Base-by-base conservation (phyloP, 2,329 filamentous ascomycete species). In the Ophiosphaerella narmari region DNA sequence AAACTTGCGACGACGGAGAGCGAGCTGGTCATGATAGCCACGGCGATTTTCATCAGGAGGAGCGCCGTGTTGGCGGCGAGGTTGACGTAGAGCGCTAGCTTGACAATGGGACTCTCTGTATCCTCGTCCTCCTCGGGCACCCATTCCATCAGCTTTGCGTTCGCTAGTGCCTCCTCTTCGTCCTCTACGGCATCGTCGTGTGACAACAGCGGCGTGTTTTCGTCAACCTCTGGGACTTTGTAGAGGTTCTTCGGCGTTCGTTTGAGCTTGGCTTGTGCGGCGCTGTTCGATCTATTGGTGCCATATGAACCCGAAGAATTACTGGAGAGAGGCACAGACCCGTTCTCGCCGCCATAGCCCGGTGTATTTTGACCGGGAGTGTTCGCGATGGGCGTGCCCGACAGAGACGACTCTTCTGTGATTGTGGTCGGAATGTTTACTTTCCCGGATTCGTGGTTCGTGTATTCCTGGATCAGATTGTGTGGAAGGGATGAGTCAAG, bases 401-500 rank as follows among this genome's bases (percentile, higher is more conserved):
- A 45, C 2, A 61, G 56, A 3, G 63, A 71, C 1, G 79, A 74
- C 66, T 91, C 88, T 67, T 94, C 90, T n/a, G 80, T 75, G 60
- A 94, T 94, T 9, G 89, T 91, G 29, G 83, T 79, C 1, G 90
- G 89, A 6, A 91, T 82, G 59, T 85, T 82, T 41, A 83, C 80
- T 21, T 79, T 79, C 34, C 78, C 81, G 16, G 78, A 78, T 37
- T 83, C 78, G 42, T 85, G 77, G 56, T 87, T 78, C 57, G 86
- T 86, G 73, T 96, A 97, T 73, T 97, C 92, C 67, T 95, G 92
- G 50, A 97, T 86, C 38, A 97, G 79, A 63, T 93, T 87, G 67
- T 96, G 92, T 2, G 92, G 92, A n/a, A 96, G 83, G 26, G 90
- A 92, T 7, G 91, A 96, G 74, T 96, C 91, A 54, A 97, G 82